A percentile compares a stretch with the other conserved stretches of the same genome.
Conservation (phyloP, 2,329 filamentous ascomycete species). For the Xylaria sp. region DNA sequence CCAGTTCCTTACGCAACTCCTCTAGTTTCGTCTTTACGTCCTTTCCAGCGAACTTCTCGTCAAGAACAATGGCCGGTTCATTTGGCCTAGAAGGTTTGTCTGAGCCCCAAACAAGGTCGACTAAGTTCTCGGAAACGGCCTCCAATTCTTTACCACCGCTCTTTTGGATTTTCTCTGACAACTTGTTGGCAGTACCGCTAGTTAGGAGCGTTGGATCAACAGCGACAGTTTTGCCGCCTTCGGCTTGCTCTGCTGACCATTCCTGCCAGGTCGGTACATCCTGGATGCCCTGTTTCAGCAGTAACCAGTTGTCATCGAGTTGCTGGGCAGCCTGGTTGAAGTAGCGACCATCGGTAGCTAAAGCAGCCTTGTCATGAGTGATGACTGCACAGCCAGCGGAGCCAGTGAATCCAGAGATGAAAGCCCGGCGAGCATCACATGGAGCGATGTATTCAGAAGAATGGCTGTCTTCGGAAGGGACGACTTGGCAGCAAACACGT, state of each 20-base stretch:
- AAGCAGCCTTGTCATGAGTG: conserved; percentile 83
- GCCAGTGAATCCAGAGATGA: conserved; percentile 92
- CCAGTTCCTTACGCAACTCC: conserved; percentile 88
- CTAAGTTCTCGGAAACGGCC: conserved; percentile 81
- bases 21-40: conserved; percentile 82
- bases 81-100: conserved; percentile 78
- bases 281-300: conserved; percentile 92
- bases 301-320: conserved; percentile 88
- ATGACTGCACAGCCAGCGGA: conserved; percentile 94
- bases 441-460: conserved; percentile 97
- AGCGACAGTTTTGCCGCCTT: conserved; percentile 85
- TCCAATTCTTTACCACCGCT: conserved; percentile 81
- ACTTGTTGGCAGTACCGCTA: conserved; percentile 69
- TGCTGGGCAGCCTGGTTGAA: conserved; percentile 96
- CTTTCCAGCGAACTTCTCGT: conserved; percentile 81
- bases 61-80: conserved; percentile 78
- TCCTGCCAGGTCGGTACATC: conserved; percentile 98
- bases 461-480: conserved; percentile 97
- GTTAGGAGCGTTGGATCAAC: conserved; percentile 92
- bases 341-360: conserved; percentile 96
- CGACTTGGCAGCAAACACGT: conserved; percentile 66
- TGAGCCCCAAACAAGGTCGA: conserved; percentile 89
- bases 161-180: conserved; percentile 87
- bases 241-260: conserved; percentile 89
- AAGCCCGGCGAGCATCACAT: conserved; percentile 91